Evolutionary conservation across 2,329 filamentous ascomycete genomes (phyloP), one percentile per base, ranked within the genome.

Genomic region (Hypoxylon sp.): DNA sequence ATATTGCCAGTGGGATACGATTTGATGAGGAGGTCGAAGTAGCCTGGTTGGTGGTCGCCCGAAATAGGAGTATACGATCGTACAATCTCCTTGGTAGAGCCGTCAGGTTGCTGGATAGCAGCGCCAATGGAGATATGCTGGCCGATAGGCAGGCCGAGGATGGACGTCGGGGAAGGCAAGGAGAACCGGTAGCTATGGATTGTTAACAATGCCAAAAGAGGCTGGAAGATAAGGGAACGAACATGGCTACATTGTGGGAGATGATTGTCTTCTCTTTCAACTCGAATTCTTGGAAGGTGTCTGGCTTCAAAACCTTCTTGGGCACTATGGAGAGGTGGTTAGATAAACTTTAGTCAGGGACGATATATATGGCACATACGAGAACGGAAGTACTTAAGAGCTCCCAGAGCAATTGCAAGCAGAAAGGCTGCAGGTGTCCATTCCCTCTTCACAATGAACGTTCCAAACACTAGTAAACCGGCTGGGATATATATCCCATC

Each of bases 221-320:
- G 44, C 5, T 19, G 5, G 13, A 14, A 37, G n/a, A 22, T n/a
- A 9, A 59, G 72, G 57, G 31, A 24, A 82, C 88, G 78, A 83
- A 94, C 92, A 99, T 97, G 81, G 95, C 94, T 67, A 97, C 95
- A 86, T 99, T 99, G 89, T 98, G 96, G 33, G 95, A 97, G 77
- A 98, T 91, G 73, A 97, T 88, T 13, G 91, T 98, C 89, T 98
- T 98, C 82, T 98, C 93, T 81, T 92, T 91, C 75, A 99, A 91
- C 80, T 93, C 91, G 79, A 98, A 98, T 65, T 97, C 89, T 81
- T 98, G 94, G 88, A 97, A 98, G 55, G 87, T 86, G 74, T 91
- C 90, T 33, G 94, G 94, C 84, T 95, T 95, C 75, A 99, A 88
- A 72, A 96, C 91, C 82, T 93, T 94, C 81, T 91, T 90, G 70